Evolutionary conservation across 2,329 filamentous ascomycete genomes (phyloP).

Genomic region (Peltaster fructicola): DNA sequence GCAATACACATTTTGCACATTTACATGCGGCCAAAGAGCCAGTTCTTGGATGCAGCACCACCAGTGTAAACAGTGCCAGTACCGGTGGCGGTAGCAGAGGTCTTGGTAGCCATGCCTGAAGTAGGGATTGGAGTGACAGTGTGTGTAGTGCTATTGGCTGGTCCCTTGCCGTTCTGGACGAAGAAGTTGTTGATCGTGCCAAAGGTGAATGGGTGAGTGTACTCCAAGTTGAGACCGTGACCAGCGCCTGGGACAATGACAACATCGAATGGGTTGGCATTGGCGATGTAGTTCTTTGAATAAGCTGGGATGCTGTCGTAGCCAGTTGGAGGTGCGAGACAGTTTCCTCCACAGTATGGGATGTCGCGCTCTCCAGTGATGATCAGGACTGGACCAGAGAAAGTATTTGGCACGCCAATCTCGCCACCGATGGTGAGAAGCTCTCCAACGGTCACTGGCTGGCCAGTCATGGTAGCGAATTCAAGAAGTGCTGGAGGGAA

Average conservation of each 20-base stretch:
- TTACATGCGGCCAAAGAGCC: too few relatives aligned
- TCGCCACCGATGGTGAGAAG: slow-evolving; percentile 35
- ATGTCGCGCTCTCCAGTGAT: slow-evolving; percentile 39
- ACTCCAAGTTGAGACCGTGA: slow-evolving; percentile 19
- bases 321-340: slow-evolving; percentile 25
- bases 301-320: slow-evolving; percentile 27
- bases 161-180: slow-evolving; percentile 9
- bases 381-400: slow-evolving; percentile 38
- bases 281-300: slow-evolving; percentile 26
- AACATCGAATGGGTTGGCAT: slow-evolving; percentile 18
- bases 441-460: slow-evolving; percentile 42
- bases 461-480: slow-evolving; percentile 28
- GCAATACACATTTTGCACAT: too few relatives aligned
- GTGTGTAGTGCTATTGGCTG: slow-evolving; percentile 1
- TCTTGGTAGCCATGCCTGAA: neutral
- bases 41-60: too few relatives aligned
- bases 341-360: slow-evolving; percentile 45
- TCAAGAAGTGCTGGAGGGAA: slow-evolving; percentile 39
- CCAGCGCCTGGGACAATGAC: slow-evolving; percentile 32
- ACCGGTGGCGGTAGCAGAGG: slow-evolving; percentile 1
- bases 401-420: slow-evolving; percentile 19
- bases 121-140: too few relatives aligned
- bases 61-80: neutral
- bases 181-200: slow-evolving; percentile 15
- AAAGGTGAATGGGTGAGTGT: slow-evolving; percentile 15